phyloP scores from a whole-genome alignment of 2,329 filamentous ascomycete genomes.

The Fusarium udum region DNA sequence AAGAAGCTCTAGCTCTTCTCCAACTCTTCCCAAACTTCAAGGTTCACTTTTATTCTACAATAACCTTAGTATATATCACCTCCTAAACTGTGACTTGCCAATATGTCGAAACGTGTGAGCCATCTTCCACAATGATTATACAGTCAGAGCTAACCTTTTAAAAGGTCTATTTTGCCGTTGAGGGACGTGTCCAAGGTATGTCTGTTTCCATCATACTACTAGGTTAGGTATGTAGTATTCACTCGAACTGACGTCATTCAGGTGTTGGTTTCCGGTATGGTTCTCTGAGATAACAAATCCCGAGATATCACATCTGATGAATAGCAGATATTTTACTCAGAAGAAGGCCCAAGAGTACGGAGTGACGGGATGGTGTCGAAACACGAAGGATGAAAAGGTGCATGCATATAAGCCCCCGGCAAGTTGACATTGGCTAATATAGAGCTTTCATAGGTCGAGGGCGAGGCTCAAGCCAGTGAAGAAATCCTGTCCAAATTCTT shows the following conservation, averaged over 20 bases:
- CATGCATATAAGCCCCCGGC: constrained; percentile 34
- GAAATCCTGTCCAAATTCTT: constrained; percentile 74
- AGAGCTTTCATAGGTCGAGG: constrained; percentile 73
- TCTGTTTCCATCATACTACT: background rate
- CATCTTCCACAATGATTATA: background rate
- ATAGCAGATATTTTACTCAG: constrained; percentile 62
- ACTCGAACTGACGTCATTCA: constrained; percentile 47
- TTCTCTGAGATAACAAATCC: background rate
- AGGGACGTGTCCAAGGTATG: constrained; percentile 76
- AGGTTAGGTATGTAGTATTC: background rate
- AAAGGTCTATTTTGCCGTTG: constrained; percentile 70
- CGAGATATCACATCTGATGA: constrained; percentile 6
- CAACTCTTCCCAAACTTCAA: background rate
- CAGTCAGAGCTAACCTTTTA: background rate
- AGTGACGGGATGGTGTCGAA: constrained; percentile 70
- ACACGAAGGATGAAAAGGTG: constrained; percentile 66
- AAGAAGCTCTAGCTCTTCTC: background rate
- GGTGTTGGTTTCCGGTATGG: constrained; percentile 65
- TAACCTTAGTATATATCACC: background rate
- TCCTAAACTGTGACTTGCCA: background rate
- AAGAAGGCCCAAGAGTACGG: constrained; percentile 60
- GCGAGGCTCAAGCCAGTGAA: constrained; percentile 83
- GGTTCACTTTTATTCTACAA: background rate
- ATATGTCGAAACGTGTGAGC: constrained; percentile 51
- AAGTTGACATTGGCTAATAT: background rate